A percentile compares a stretch with the other conserved stretches of the same genome.
Evolutionary conservation across 306 rosid species (phyloP).

Genomic region (Vigna hirtella): DNA sequence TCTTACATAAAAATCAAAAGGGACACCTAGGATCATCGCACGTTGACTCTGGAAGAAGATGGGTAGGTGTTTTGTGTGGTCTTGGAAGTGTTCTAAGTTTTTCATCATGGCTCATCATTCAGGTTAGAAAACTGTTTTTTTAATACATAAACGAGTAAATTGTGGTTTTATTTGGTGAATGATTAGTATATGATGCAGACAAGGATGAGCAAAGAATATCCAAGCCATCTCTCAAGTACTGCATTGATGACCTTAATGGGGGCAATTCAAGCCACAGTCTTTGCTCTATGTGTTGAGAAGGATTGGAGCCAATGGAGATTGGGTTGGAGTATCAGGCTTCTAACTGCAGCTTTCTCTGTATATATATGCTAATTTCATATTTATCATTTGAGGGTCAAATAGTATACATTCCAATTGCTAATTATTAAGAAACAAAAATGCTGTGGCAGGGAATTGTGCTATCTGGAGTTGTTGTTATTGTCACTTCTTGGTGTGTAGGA

Average conservation of each 20-base stretch:
- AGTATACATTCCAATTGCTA: neutral
- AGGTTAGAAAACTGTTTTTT: neutral
- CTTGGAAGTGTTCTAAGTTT: neutral
- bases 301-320: conserved; percentile 8
- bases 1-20: neutral
- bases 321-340: neutral
- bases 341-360: neutral
- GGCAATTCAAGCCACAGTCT: neutral
- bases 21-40: neutral
- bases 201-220: neutral
- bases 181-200: neutral
- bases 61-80: neutral
- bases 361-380: neutral
- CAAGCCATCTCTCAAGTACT: neutral
- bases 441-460: conserved; percentile 9
- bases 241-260: neutral
- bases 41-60: neutral
- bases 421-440: neutral
- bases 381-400: neutral
- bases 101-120: neutral
- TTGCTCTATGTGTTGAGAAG: neutral
- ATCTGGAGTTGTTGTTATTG: neutral
- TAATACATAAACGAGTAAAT: neutral
- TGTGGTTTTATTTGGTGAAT: neutral
- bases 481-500: neutral